Conservation (phyloP, 2,329 filamentous ascomycete species). For the Claviceps sp. region DNA sequence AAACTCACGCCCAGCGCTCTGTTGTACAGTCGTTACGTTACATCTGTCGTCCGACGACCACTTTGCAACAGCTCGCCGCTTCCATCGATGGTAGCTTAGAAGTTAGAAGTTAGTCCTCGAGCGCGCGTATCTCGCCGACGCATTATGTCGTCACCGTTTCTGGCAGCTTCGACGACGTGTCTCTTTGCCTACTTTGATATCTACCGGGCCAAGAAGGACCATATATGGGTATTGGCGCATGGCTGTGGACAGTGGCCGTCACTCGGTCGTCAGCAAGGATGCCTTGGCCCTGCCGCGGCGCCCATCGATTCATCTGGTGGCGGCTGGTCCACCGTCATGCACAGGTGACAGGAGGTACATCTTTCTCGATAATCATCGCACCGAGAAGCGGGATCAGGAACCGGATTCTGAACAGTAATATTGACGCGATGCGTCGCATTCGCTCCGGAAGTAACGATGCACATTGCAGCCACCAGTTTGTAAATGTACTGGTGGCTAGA, state of each 20-base stretch:
- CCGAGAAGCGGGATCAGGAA: too few relatives aligned
- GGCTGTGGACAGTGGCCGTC: slow-evolving; percentile 42
- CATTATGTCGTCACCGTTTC: slow-evolving; percentile 55
- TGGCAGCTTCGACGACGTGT: slow-evolving; percentile 53
- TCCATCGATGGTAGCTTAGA: slow-evolving; percentile 70
- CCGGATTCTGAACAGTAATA: too few relatives aligned
- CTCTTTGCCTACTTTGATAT: slow-evolving; percentile 63
- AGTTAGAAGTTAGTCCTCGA: too few relatives aligned
- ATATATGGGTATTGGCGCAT: slow-evolving; percentile 40
- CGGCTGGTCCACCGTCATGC: too few relatives aligned
- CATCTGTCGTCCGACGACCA: slow-evolving; percentile 57
- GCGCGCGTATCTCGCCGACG: slow-evolving; percentile 23
- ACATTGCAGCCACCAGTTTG: too few relatives aligned
- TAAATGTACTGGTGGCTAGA: too few relatives aligned
- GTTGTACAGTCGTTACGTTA: slow-evolving; percentile 66
- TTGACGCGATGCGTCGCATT: too few relatives aligned
- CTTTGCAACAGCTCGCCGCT: slow-evolving; percentile 53
- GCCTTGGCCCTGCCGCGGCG: slow-evolving; percentile 21
- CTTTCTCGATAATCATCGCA: too few relatives aligned
- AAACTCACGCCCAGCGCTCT: slow-evolving; percentile 43
- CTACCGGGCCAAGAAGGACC: slow-evolving; percentile 58
- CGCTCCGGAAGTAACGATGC: too few relatives aligned
- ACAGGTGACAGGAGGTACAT: too few relatives aligned
- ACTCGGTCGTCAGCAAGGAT: slow-evolving; percentile 45
- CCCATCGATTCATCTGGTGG: too few relatives aligned